Evolutionary conservation across 306 rosid species (phyloP), one percentile per base, ranked within the genome.

Genomic region (Citrullus amarus): DNA sequence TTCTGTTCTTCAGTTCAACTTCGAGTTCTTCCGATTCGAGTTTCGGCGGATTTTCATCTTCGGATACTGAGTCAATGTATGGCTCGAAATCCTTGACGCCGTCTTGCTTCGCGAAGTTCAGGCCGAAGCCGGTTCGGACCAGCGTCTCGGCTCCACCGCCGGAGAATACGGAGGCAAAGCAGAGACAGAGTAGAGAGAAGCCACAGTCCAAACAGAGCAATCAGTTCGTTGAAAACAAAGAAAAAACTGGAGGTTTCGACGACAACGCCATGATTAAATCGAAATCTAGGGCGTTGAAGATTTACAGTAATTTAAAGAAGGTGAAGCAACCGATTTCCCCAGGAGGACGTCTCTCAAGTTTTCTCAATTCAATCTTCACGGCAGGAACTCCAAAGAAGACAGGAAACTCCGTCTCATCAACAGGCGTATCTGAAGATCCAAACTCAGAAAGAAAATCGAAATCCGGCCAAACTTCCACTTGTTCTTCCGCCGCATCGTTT

Each of bases 301-400:
- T 96, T 73, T 92, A 96, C 86, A 82, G 66, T 82, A 91, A 91
- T 76, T 82, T 96, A 3, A 92, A 91, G 90, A 95, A 92, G 79
- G 90, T 92, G 90, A 96, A 96, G 78, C 97, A 91, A 14, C 98
- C 99, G 0, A 93, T 91, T 1, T 96, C 99, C 0, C 98, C 98
- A 0, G 98, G 98, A 2, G 97, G 92, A 0, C 88, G 78, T 36
- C 87, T 96, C 41, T 84, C 92, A 3, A 93, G 13, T 81, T 96
- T 96, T 59, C 79, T 96, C 3, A 96, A 90, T 67, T 87, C 91
- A 32, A 86, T 96, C 8, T 91, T 96, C 61, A 72, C 89, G 0
- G 20, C 88, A 6, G 87, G 84, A 51, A 78, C 72, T 20, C 13
- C 82, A 81, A 89, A 82, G 83, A 55, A 79, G 15, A 36, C 81